Conservation (phyloP, 1,284 basidiomycete genomes). For the Ustilago vetiveriae region DNA sequence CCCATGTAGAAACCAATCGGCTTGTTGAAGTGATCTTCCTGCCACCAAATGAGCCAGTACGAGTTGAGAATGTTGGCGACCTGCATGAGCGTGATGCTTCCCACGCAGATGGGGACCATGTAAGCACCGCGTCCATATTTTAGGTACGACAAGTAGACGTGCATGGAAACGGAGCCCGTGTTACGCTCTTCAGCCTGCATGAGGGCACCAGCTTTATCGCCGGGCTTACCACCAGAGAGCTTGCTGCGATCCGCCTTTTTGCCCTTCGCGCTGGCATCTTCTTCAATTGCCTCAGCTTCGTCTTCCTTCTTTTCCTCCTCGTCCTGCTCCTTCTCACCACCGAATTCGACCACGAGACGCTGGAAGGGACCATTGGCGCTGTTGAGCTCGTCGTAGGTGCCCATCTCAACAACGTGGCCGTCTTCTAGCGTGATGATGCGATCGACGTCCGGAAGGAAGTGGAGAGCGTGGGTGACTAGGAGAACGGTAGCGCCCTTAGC, state of each 20-base stretch:
- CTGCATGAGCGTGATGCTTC: conserved; percentile 76
- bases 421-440: conserved; percentile 80
- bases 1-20: conserved; percentile 75
- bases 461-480: conserved; percentile 68
- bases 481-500: conserved; percentile 56
- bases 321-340: conserved; percentile 60
- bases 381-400: conserved; percentile 74
- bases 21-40: conserved; percentile 72
- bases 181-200: conserved; percentile 65
- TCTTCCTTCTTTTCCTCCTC: conserved; percentile 52
- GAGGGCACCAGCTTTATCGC: conserved; percentile 45
- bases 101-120: conserved; percentile 73
- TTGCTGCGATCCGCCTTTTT: conserved; percentile 34
- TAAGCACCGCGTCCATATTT: conserved; percentile 74
- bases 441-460: conserved; percentile 72
- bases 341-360: conserved; percentile 69
- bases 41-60: conserved; percentile 69
- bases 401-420: conserved; percentile 75
- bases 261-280: conserved; percentile 27
- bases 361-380: conserved; percentile 72
- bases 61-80: conserved; percentile 69
- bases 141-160: conserved; percentile 77
- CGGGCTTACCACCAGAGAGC: conserved; percentile 30
- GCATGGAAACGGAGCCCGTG: conserved; percentile 61
- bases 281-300: conserved; percentile 47